Evolutionary conservation across 2,329 filamentous ascomycete species (phyloP), one percentile per base, ranked within the genome.

Genomic region (Nigrospora oryzae): DNA sequence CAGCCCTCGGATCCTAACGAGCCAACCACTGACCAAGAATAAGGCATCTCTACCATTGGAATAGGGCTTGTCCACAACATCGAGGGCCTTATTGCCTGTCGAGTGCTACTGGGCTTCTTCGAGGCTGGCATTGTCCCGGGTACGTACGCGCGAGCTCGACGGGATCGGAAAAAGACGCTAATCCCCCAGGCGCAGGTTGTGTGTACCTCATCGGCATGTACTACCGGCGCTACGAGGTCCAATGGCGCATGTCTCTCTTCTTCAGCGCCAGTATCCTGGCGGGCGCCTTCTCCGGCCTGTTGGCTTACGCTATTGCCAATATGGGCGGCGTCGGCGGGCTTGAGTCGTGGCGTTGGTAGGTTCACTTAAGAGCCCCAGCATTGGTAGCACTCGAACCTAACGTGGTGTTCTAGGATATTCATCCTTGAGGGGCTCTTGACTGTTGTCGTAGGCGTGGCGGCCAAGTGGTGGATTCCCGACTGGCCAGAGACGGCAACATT

Each of bases 221-320:
- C 55, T 75, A 76, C 56, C 67, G 65, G 44, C 61, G 69, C 28
- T 64, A 70, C 49, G 71, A 75, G 53, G 65, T 71, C 30, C 70
- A 74, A 51, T 63, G 63, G 53, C 68, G 71, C 45, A 63, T 70
- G 49, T 66, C 61, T 43, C 55, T 67, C 40, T 66, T 70, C 53
- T 70, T 70, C 56, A 61, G 62, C 51, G 65, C 64, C 31, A 65
- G 66, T 2, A 56, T 66, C 4, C 51, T 70, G 11, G 66, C 59
- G 15, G 66, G 69, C n/a, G 69, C 65, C 10, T 68, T 71, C 46
- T 66, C 66, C 36, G 69, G 68, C 7, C 57, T 77, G 1, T 60
- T 77, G 1, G 73, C 74, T 3, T 74, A 67, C 38, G 69, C 59
- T 4, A 74, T 76, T 44, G 59, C 63, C 13, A 56, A 65, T 12